These are phyloP conservation scores for Fusarium sp. DNA, from an alignment of 2,329 filamentous ascomycete genomes.

Conservation along the genomic window DNA sequence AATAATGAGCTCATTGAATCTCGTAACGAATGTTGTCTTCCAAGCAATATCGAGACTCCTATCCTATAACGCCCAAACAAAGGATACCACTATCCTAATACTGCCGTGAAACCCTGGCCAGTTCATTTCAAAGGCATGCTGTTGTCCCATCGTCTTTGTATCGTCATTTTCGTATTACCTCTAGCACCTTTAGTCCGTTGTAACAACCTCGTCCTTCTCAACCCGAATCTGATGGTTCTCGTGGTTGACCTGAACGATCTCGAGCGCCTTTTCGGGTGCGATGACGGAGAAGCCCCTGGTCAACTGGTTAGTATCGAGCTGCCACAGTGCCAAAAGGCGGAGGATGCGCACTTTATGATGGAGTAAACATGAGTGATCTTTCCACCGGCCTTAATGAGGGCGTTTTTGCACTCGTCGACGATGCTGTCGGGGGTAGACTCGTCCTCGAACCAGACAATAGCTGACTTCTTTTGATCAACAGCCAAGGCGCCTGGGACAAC, in stretches of 20 bases:
- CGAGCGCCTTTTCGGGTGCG: constrained; percentile 74
- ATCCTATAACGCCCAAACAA: constrained; percentile 35
- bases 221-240: constrained; percentile 61
- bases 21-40: constrained; percentile 31
- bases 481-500: constrained; percentile 68
- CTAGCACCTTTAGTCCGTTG: constrained; percentile 44
- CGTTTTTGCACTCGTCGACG: constrained; percentile 76
- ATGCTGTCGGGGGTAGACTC: constrained; percentile 72
- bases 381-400: constrained; percentile 76
- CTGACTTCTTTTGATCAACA: constrained; percentile 74
- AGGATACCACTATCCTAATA: constrained; percentile 20
- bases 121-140: constrained; percentile 22
- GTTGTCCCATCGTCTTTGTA: constrained; percentile 13
- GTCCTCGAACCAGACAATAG: constrained; percentile 82
- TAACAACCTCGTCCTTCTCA: constrained; percentile 80
- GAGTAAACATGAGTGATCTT: constrained; percentile 82
- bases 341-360: constrained; percentile 68
- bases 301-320: constrained; percentile 38
- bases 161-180: constrained; percentile 5
- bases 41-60: constrained; percentile 26
- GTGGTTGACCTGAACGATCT: constrained; percentile 72
- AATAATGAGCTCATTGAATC: constrained; percentile 1
- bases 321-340: neutral
- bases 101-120: constrained; percentile 3
- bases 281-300: constrained; percentile 80